Percentiles rank a stretch among this genome's conserved stretches.
Conservation (phyloP, 192 early-diverging fungal genomes). For the Podila clonocystis region DNA sequence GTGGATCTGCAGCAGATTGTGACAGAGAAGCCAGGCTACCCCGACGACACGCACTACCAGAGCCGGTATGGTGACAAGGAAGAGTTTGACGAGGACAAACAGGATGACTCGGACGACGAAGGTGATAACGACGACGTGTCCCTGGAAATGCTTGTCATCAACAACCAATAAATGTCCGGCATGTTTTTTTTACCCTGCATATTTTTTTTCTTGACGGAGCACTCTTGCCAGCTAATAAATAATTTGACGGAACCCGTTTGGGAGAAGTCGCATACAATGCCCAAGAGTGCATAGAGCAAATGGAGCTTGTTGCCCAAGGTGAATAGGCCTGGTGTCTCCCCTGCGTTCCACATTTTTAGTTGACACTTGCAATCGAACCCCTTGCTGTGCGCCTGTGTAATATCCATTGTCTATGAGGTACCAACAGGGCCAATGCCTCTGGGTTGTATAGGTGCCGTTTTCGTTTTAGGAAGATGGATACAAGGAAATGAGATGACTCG, state of each 20-base stretch:
- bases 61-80: conserved; percentile 36
- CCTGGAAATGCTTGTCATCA: conserved; percentile 40
- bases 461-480: too few relatives aligned
- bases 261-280: neutral
- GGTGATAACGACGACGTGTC: conserved; percentile 37
- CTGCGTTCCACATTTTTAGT: too few relatives aligned
- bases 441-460: too few relatives aligned
- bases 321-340: too few relatives aligned
- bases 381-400: too few relatives aligned
- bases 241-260: neutral
- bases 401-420: too few relatives aligned
- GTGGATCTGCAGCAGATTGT: conserved; percentile 30
- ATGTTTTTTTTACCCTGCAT: neutral
- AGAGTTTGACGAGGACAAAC: conserved; percentile 36
- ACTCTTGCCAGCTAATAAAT: neutral
- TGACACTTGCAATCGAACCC: too few relatives aligned
- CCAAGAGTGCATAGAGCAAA: too few relatives aligned
- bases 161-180: neutral
- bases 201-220: neutral
- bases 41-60: neutral
- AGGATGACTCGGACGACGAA: conserved; percentile 45
- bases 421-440: too few relatives aligned
- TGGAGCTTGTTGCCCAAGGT: too few relatives aligned
- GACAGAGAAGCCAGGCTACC: conserved; percentile 17
- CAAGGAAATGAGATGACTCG: too few relatives aligned